Evolutionary conservation across 768 basidiomycete genomes (phyloP).

Genomic region (Pholiota conissans): DNA sequence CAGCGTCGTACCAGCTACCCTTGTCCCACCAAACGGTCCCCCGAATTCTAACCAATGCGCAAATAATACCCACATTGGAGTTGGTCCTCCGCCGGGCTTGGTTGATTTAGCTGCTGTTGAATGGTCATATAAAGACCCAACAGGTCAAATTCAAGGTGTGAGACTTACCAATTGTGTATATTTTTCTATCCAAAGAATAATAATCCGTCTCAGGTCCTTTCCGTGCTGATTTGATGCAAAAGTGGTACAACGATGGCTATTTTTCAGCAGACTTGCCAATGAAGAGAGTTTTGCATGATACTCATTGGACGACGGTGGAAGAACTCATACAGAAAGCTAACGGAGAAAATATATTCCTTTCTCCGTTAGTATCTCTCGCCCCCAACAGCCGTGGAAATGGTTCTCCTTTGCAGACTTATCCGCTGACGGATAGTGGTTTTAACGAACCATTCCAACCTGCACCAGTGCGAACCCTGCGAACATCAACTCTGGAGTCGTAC

Average conservation of each 20-base stretch:
- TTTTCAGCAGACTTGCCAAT: slow-evolving; percentile 82
- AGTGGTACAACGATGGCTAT: slow-evolving; percentile 91
- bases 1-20: neutral
- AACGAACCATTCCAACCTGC: slow-evolving; percentile 67
- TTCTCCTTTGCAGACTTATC: slow-evolving; percentile 45
- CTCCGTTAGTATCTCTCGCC: slow-evolving; percentile 51
- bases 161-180: slow-evolving; percentile 10
- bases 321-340: slow-evolving; percentile 53
- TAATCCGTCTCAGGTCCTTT: slow-evolving; percentile 70
- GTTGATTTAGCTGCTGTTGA: slow-evolving; percentile 62
- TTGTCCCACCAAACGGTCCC: slow-evolving; percentile 4
- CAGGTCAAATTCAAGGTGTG: slow-evolving; percentile 87
- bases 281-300: slow-evolving; percentile 74
- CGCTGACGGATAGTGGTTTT: slow-evolving; percentile 28
- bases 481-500: slow-evolving; percentile 67
- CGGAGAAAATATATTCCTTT: slow-evolving; percentile 64
- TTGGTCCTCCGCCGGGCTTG: slow-evolving; percentile 44
- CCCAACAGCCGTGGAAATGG: slow-evolving; percentile 51
- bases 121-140: slow-evolving; percentile 93
- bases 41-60: slow-evolving; percentile 3
- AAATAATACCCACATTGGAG: slow-evolving; percentile 10
- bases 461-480: slow-evolving; percentile 58
- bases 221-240: slow-evolving; percentile 87
- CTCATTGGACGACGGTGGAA: slow-evolving; percentile 65
- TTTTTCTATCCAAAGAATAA: neutral